Conservation (phyloP, 805 yeast species). For the Wickerhamiella qilinensis region DNA sequence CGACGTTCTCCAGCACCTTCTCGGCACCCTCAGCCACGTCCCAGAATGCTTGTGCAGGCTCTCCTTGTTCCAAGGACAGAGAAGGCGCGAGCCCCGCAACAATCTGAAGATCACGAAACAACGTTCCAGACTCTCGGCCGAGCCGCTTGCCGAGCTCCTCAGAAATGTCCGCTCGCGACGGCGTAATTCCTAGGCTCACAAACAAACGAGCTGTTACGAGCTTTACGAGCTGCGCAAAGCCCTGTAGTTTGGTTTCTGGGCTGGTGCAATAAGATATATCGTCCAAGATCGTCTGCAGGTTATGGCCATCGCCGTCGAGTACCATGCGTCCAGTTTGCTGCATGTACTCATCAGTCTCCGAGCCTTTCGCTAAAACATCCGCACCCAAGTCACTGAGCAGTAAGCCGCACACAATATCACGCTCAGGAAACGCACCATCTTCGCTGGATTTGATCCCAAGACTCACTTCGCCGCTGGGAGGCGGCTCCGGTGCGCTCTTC, state of each 20-base stretch:
- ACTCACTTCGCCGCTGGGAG: neutral
- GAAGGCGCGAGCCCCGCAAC: constrained; percentile 21
- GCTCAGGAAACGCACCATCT: neutral
- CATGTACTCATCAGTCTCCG: constrained; percentile 22
- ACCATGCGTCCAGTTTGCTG: constrained; percentile 17
- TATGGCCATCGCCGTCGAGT: constrained; percentile 14
- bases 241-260: constrained; percentile 11
- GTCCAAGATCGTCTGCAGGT: constrained; percentile 11
- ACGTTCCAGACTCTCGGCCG: constrained; percentile 18
- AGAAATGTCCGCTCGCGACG: constrained; percentile 20
- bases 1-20: constrained; percentile 12
- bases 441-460: neutral
- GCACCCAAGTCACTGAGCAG: constrained; percentile 20
- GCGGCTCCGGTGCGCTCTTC: neutral
- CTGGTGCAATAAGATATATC: constrained; percentile 9
- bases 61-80: constrained; percentile 16
- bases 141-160: constrained; percentile 20
- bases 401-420: constrained; percentile 9
- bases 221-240: constrained; percentile 7
- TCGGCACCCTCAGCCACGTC: constrained; percentile 23
- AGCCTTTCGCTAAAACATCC: constrained; percentile 16
- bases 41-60: constrained; percentile 22
- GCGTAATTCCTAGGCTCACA: constrained; percentile 6
- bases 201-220: constrained; percentile 5
- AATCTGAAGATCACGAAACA: constrained; percentile 22